A percentile compares a stretch with the other conserved stretches of the same genome.
phyloP scores from a whole-genome alignment of 179 eudicot species.

The Pouteria campechiana region DNA sequence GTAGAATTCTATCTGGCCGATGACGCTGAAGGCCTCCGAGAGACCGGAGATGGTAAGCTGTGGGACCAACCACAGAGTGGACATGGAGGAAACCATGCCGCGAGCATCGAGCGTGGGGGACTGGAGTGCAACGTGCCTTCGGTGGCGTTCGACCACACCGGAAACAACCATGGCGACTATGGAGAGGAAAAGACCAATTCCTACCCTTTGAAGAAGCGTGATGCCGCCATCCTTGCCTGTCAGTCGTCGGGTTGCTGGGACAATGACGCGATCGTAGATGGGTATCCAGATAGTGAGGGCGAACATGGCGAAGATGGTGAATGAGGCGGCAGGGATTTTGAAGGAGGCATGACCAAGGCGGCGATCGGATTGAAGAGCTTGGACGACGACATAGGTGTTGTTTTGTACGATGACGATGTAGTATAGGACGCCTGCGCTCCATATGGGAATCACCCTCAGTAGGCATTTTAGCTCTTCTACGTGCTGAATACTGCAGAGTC shows the following conservation, averaged over 20 bases:
- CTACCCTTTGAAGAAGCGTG: constrained; percentile 50
- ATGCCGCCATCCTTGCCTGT: constrained; percentile 43
- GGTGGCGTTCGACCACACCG: constrained; percentile 27
- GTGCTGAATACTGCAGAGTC: constrained; percentile 53
- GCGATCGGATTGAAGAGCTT: constrained; percentile 61
- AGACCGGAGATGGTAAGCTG: constrained; percentile 42
- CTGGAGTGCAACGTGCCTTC: constrained; percentile 22
- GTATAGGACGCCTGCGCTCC: constrained; percentile 45
- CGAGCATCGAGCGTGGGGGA: constrained; percentile 18
- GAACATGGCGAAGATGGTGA: constrained; percentile 44
- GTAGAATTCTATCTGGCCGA: constrained; percentile 47
- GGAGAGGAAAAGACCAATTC: constrained; percentile 31
- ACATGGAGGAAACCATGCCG: constrained; percentile 33
- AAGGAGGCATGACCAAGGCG: constrained; percentile 19
- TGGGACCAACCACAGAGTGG: constrained; percentile 52
- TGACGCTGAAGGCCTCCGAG: constrained; percentile 48
- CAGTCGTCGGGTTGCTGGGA: constrained; percentile 32
- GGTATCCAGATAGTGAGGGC: constrained; percentile 52
- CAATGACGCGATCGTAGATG: constrained; percentile 50
- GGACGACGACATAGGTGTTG: constrained; percentile 48
- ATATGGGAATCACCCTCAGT: constrained; percentile 55
- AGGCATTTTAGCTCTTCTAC: constrained; percentile 72
- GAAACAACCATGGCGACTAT: constrained; percentile 16
- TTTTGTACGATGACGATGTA: constrained; percentile 15
- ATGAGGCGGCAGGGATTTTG: constrained; percentile 65